Evolutionary conservation across 352 stramenopile genomes (phyloP), one percentile per base, ranked within the genome.

Genomic region (Phytophthora capsici): DNA sequence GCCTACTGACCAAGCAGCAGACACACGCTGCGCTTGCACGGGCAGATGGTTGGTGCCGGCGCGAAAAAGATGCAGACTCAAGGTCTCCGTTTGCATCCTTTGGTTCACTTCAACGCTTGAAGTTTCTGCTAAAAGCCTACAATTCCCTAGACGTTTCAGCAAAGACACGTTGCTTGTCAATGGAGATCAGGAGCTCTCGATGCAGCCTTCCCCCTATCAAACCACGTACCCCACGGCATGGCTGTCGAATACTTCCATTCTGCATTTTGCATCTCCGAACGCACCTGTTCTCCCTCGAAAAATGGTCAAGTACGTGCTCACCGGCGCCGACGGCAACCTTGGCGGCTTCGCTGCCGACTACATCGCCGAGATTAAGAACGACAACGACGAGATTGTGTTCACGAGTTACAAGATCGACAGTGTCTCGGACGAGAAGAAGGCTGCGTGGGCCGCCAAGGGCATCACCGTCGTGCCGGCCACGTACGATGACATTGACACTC

Each of bases 231-330:
- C 17, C 16, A 12, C 17, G 10, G 28, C 8, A 9, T 14, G 8
- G 8, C 8, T 34, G 28, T 14, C 7, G 28, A n/a, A n/a, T n/a
- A n/a, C n/a, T n/a, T n/a, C n/a, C 59, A 63, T 52, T 63, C 45
- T 68, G 44, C 44, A 48, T 52, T 52, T 57, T 68, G 41, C 60
- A 51, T 40, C 28, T 47, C n/a, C 40, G 23, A 65, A 40, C 47
- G 19, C 50, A 58, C 22, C 5, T 4, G 36, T 55, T 65, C 47
- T 4, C 38, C 49, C 36, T 14, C 9, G 2, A 40, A 63, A 5
- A 41, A 74, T 70, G 60, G 38, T 56, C 55, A 73, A 76, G 48
- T 66, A 63, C 48, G 68, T 76, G 13, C 52, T 76, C 4, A 76
- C 57, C 32, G 68, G 63, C 8, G 58, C 53, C 17, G 63, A 71